Percentiles rank a stretch among this genome's conserved stretches.
These are phyloP conservation scores for Fusarium nurragi DNA, from an alignment of 2,329 filamentous ascomycete genomes.

Conservation along the genomic window DNA sequence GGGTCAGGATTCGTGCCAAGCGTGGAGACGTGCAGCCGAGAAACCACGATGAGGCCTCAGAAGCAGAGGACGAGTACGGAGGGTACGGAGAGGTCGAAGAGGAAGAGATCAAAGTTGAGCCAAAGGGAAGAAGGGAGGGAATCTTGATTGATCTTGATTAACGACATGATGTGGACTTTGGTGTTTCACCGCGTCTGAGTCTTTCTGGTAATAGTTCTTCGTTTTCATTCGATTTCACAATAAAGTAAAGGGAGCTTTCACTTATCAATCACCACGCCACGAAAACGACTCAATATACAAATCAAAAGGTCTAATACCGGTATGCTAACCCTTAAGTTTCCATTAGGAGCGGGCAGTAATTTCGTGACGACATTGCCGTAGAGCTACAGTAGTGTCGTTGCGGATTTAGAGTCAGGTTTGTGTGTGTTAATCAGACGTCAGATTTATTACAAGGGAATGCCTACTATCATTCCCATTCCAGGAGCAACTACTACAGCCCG, in stretches of 20 bases:
- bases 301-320: no score
- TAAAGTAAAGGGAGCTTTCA: no score
- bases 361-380: no score
- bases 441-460: no score
- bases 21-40: neutral
- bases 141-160: constrained; percentile 25
- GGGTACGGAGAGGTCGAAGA: no score
- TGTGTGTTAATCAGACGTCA: no score
- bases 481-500: constrained; percentile 67
- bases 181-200: neutral
- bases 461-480: constrained; percentile 66
- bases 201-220: neutral
- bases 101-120: neutral
- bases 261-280: no score
- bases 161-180: neutral
- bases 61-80: constrained; percentile 4
- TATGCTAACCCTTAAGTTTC: no score
- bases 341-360: no score
- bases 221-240: neutral
- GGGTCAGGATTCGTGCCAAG: neutral
- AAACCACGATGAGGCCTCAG: neutral
- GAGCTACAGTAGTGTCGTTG: no score
- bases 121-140: constrained; percentile 8
- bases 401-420: no score
- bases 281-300: no score